Percentiles rank a stretch among this genome's conserved stretches.
These are phyloP conservation scores for Pichia rugopelliculosa DNA, from an alignment of 805 yeast species.

Conservation along the genomic window DNA sequence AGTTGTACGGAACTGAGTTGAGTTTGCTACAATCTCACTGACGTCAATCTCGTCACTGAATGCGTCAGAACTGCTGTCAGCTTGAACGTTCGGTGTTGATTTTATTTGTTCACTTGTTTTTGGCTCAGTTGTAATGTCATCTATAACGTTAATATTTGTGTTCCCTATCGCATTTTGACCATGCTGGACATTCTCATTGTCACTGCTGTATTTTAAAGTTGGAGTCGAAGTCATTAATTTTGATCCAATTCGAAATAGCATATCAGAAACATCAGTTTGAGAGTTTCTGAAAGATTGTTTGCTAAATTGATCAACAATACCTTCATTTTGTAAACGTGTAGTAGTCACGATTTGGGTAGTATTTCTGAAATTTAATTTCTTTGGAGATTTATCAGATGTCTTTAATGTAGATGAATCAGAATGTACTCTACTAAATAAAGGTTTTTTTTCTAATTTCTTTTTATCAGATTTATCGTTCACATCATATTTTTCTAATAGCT, in stretches of 20 bases:
- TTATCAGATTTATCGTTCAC: neutral
- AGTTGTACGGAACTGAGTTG: neutral
- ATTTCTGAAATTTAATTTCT: slow-evolving; percentile 2
- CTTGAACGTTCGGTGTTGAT: neutral
- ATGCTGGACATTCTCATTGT: slow-evolving; percentile 1
- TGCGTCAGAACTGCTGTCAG: slow-evolving; percentile 10
- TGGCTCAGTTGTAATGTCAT: neutral
- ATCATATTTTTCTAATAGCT: slow-evolving; percentile 31
- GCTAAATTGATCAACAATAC: slow-evolving; percentile 29
- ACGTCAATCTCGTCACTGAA: slow-evolving; percentile 28
- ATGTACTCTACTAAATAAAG: neutral
- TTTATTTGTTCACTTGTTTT: neutral
- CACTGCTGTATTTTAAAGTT: neutral
- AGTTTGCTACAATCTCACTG: slow-evolving; percentile 13
- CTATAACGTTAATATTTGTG: neutral
- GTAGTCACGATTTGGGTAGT: slow-evolving; percentile 18
- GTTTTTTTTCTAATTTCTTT: neutral
- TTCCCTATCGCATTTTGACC: neutral
- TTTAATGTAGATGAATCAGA: slow-evolving; percentile 2
- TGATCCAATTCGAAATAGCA: slow-evolving; percentile 20
- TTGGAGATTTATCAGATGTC: neutral
- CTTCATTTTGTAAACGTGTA: slow-evolving; percentile 21
- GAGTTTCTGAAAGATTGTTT: slow-evolving; percentile 24
- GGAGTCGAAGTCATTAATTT: slow-evolving; percentile 2
- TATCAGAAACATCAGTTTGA: slow-evolving; percentile 20